Conservation (phyloP, 2,329 filamentous ascomycete genomes). For the Paraconiothyrium sp. region DNA sequence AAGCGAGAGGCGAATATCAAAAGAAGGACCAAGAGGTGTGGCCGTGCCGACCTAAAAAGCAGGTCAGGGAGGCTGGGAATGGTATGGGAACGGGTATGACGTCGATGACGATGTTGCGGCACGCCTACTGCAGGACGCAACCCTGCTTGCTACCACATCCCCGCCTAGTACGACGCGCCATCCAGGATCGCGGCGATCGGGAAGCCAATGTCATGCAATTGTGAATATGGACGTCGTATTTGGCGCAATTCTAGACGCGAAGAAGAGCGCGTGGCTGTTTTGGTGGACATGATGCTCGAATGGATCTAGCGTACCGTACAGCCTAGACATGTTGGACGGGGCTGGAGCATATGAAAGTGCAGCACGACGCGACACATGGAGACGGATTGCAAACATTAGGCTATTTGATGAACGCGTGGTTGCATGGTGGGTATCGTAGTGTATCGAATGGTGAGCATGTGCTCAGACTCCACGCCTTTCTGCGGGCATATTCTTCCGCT, state of each 20-base stretch:
- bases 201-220: conserved; percentile 39
- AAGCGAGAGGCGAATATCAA: conserved; percentile 7
- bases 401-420: background rate
- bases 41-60: conserved; percentile 37
- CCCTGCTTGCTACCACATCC: conserved; percentile 37
- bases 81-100: conserved; percentile 36
- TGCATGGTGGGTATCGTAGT: conserved; percentile 20
- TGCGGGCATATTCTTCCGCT: conserved; percentile 71
- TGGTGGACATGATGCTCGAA: background rate
- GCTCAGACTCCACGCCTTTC: conserved; percentile 44
- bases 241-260: conserved; percentile 1
- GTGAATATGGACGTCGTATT: conserved; percentile 26
- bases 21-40: conserved; percentile 27
- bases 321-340: background rate
- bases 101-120: conserved; percentile 40
- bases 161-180: conserved; percentile 29
- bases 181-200: conserved; percentile 39
- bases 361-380: background rate
- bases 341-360: background rate
- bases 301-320: background rate
- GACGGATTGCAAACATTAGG: background rate
- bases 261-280: background rate
- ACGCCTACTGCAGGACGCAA: conserved; percentile 31
- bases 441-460: conserved; percentile 8
- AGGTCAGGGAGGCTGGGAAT: conserved; percentile 36